Base-by-base conservation (phyloP, 257 asterid genomes). In the Coffea canephora region DNA sequence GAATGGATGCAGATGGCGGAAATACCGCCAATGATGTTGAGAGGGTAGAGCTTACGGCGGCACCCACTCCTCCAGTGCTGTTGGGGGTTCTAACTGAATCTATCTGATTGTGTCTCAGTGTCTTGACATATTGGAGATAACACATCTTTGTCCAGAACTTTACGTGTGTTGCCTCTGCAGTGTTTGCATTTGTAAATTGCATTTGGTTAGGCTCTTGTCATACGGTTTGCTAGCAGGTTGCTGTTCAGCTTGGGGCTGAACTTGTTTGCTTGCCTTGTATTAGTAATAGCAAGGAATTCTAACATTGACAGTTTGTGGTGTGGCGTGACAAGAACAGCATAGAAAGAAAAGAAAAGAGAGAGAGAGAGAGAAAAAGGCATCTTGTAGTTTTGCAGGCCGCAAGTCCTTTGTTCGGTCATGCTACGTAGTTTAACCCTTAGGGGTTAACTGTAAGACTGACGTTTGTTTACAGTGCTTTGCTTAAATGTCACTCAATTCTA, bases 181-280 rank as follows among this genome's bases (percentile, higher is more conserved):
- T 69, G 82, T 57, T 83, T 88, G 86, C 82, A 82, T 80, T 16
- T 91, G 93, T 91, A 89, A 87, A 87, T 86, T 78, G 76, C 27
- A 75, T 87, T 82, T 81, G 80, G 25, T 79, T 78, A 74, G 77
- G 79, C 62, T 69, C 39, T 70, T 39, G 76, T 76, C 64, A 36
- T 46, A 6, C 11, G 50, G 50, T 7, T 59, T 81, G 86, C 43
- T 82, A 80, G 87, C 80, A 78, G 78, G 78, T 55, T 87, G 71
- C 85, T 79, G 78, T 90, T 92, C 96, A 91, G 96, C 84, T 86
- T 76, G 79, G 94, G 91, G 91, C 94, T 91, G 97, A 91, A 83
- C 80, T 80, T 81, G 76, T 23, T 84, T 71, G 27, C 82, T 91
- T 88, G 79, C 11, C 83, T 88, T 86, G 79, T 83, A 81, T 82